Base-by-base conservation (phyloP, 108 stramenopile species). In the Nitzschia sp. region DNA sequence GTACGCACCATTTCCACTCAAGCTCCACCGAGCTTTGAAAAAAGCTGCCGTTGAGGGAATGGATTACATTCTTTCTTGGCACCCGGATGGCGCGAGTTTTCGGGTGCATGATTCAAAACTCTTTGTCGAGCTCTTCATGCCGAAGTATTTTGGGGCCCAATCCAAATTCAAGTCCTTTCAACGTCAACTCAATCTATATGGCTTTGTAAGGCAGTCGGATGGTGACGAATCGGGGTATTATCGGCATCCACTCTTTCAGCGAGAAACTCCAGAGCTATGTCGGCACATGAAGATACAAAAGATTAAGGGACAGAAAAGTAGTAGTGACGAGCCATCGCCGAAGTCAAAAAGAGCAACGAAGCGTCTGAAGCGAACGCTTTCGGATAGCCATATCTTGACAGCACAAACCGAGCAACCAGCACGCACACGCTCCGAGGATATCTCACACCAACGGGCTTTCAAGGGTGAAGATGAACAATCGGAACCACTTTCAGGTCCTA, bases 141-240 rank as follows among this genome's bases (percentile, higher is more conserved):
- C 73, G 18, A 59, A 24, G 18, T 76, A 76, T 57, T 54, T 69
- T 25, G 58, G 46, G 30, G 32, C 31, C 11, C 54, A 65, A 36
- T 62, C 57, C 19, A 77, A 77, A 26, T 70, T 45, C 42, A 26
- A 46, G 48, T 66, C 64, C 36, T 77, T 77, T 34, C 62, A 64
- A 27, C 54, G 76, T 24, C 63, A 69, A 46, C 25, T 74, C 19
- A 66, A 74, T 11, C 30, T 74, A n/a, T 74, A 64, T 27, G 73
- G 73, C 25, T 74, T 66, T 35, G 25, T 25, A 25, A 51, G 62
- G 21, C 15, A 30, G 19, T 13, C 18, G 11, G 26, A 63, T 25
- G 62, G 42, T 19, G 8, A 28, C 9, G 21, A 23, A 19, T 21
- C n/a, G 6, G 62, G 62, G 25, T 24, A 28, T 17, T 63, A 63